These are phyloP conservation scores for Boletus austroedulis DNA, from an alignment of 1,284 basidiomycete species.

Conservation along the genomic window DNA sequence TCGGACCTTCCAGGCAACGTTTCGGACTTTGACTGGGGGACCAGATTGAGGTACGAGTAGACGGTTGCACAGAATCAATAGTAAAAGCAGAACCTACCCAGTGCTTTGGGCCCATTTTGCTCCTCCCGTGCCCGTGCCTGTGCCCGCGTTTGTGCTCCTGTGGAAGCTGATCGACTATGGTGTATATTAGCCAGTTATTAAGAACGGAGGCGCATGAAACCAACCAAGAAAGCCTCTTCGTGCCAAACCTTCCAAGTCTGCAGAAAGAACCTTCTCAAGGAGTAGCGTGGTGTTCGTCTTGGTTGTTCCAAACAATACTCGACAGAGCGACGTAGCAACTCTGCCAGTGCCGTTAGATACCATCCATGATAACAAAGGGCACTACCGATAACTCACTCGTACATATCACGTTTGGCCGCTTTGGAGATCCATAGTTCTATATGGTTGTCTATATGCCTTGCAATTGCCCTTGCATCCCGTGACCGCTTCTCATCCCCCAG, in stretches of 20 bases:
- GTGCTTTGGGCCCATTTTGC: too few relatives aligned
- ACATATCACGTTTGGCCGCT: background rate
- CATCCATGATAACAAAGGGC: background rate
- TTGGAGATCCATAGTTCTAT: constrained; percentile 2
- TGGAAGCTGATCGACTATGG: background rate
- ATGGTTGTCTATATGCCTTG: background rate
- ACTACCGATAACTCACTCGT: background rate
- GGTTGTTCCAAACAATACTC: background rate
- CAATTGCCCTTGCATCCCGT: background rate
- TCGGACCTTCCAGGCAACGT: background rate
- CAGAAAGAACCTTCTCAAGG: background rate
- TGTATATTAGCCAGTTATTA: background rate
- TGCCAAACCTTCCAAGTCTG: background rate
- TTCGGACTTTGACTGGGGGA: background rate
- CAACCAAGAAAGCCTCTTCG: constrained; percentile 2
- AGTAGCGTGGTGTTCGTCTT: background rate
- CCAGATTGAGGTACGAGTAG: background rate
- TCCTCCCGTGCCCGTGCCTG: background rate
- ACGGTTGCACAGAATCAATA: background rate
- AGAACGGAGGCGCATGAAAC: background rate
- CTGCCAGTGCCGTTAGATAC: background rate
- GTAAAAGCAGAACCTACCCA: background rate
- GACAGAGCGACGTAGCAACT: constrained; percentile 1
- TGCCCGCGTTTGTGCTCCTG: background rate
- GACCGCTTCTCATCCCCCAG: background rate